Base-by-base conservation (phyloP, 2,329 filamentous ascomycete genomes). In the Alternaria arborescens region DNA sequence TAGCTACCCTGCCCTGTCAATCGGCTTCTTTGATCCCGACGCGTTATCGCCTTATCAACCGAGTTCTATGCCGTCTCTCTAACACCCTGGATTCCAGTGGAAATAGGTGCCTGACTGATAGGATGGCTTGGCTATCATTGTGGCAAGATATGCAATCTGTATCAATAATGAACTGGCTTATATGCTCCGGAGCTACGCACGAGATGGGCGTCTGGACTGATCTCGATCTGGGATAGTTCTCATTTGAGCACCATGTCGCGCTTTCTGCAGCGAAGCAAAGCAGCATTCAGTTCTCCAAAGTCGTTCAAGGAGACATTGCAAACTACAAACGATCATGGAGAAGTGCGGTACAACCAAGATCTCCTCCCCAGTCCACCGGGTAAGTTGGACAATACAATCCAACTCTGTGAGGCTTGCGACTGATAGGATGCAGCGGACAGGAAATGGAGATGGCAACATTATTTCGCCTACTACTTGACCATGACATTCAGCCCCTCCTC, bases 271-370 rank as follows among this genome's bases (percentile, higher is more conserved):
- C 61, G 48, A 65, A 61, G 66, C 57, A 57, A 14, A 53, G 52
- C n/a, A 51, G 56, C 40, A 20, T 53, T 62, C 11, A 50, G 52
- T 40, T 65, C 62, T 36, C 64, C 81, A 80, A 55, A 80, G 80
- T 61, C 52, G 3, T 52, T 60, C 55, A 59, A 65, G 38, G 48
- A 57, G 14, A 52, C 55, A 28, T 16, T 55, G 14, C 55, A 56
- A 22, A 61, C 48, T 8, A 64, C 62, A 7, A 46, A 26, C 10
- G 54, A 52, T 34, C 59, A 64, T 46, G 51, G 50, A 18, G 42
- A 64, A 38, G 44, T 66, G 24, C 62, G 65, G 18, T 65, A 66
- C 16, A 69, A 69, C 42, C 53, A 59, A 16, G 65, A 69, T 51
- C 55, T 69, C 24, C 67, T 69, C 40, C 67, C 67, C n/a, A 69